Evolutionary conservation across 139 green algal genomes (phyloP).

Genomic region (Gonium pectorale): DNA sequence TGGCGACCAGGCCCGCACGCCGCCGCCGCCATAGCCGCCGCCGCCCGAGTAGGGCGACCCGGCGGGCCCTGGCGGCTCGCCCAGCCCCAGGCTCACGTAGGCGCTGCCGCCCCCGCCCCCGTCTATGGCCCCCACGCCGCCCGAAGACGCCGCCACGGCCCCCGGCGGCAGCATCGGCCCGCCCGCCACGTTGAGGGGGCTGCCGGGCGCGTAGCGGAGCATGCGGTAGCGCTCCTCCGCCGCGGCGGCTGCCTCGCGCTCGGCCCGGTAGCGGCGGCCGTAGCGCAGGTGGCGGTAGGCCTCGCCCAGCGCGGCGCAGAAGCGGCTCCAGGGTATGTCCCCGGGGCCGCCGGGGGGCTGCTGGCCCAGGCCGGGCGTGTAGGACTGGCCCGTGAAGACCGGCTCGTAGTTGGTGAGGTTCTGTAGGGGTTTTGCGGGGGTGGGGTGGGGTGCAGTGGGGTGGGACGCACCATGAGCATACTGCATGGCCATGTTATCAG

Average conservation of each 20-base stretch:
- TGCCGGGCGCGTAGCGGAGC: not conserved
- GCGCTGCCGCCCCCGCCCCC: not conserved
- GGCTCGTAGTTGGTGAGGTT: not conserved
- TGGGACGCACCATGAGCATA: too few species aligned
- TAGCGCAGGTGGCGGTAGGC: not conserved
- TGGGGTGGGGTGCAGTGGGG: not conserved
- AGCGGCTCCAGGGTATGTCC: conserved; percentile 28
- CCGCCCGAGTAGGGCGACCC: too few species aligned
- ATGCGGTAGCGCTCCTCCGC: not conserved
- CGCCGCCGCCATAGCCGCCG: not conserved
- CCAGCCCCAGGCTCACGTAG: not conserved
- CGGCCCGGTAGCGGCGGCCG: not conserved
- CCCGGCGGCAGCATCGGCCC: too few species aligned
- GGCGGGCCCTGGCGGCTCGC: not conserved
- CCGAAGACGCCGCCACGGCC: too few species aligned
- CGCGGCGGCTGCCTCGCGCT: not conserved
- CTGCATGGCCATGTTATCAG: too few species aligned
- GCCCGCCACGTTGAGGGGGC: too few species aligned
- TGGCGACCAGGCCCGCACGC: too few species aligned
- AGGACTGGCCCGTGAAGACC: conserved; percentile 23
- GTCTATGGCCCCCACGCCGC: not conserved
- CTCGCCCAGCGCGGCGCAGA: not conserved
- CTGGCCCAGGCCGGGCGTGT: conserved; percentile 15
- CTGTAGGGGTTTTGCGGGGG: not conserved
- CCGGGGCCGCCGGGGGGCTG: not conserved